phyloP scores from a whole-genome alignment of 331 rosid species.

The Spiraea crenata region DNA sequence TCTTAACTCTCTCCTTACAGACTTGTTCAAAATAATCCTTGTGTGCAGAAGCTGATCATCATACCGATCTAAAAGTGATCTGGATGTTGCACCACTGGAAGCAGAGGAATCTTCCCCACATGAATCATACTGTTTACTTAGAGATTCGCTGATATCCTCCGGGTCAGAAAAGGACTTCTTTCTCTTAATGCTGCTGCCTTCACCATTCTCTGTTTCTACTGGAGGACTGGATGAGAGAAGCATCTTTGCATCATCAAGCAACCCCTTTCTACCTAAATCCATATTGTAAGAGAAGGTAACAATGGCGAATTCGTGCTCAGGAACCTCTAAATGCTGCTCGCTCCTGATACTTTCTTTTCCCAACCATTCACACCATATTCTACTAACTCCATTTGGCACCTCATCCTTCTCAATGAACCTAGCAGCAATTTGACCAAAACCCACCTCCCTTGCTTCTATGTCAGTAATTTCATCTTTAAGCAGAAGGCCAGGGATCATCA shows the following conservation, averaged over 20 bases:
- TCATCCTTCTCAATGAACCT: conserved; percentile 56
- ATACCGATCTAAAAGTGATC: conserved; percentile 38
- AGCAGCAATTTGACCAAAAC: conserved; percentile 69
- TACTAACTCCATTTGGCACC: conserved; percentile 41
- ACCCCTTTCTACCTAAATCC: conserved; percentile 60
- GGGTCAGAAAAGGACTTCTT: conserved; percentile 60
- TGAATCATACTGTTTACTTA: conserved; percentile 55
- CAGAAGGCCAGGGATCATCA: conserved; percentile 59
- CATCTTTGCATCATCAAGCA: conserved; percentile 50
- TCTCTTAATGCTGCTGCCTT: conserved; percentile 39
- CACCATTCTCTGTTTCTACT: conserved; percentile 35
- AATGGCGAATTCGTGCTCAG: conserved; percentile 59
- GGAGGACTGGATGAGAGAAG: conserved; percentile 48
- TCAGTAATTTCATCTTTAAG: conserved; percentile 53
- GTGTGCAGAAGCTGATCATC: conserved; percentile 55
- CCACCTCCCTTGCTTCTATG: conserved; percentile 50
- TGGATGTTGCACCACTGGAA: conserved; percentile 42
- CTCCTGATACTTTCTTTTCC: conserved; percentile 40
- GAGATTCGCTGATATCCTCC: conserved; percentile 48
- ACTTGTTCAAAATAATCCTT: conserved; percentile 54
- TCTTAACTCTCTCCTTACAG: conserved; percentile 72
- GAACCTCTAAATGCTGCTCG: conserved; percentile 31
- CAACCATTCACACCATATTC: conserved; percentile 96
- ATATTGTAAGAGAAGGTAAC: conserved; percentile 61
- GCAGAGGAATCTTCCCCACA: conserved; percentile 58